These are phyloP conservation scores for Asparagopsis taxiformis DNA, from an alignment of 31 red algal genomes.

Conservation along the genomic window DNA sequence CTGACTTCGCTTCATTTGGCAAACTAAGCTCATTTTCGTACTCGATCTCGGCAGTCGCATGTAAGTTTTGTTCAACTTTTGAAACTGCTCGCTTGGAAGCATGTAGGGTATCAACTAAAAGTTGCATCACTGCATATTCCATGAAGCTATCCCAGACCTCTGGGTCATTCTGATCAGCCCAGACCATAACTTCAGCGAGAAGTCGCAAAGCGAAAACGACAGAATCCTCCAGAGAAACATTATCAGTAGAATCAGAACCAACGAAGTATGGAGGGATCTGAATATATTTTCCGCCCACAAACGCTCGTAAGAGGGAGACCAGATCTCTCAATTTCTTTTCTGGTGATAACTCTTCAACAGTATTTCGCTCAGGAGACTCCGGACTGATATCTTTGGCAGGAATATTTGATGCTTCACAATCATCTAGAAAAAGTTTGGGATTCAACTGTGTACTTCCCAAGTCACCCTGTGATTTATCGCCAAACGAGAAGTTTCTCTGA, in stretches of 20 bases:
- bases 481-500: neutral
- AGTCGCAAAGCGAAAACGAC: constrained; percentile 27
- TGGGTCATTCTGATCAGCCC: constrained; percentile 55
- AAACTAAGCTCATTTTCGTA: neutral
- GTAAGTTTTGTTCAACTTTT: neutral
- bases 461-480: neutral
- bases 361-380: neutral
- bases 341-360: neutral
- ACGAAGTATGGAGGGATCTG: neutral
- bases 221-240: constrained; percentile 3
- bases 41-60: neutral
- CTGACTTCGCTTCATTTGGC: neutral
- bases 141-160: constrained; percentile 63
- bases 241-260: neutral
- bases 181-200: constrained; percentile 68
- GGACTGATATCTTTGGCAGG: neutral
- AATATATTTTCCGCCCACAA: neutral
- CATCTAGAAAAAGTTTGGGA: neutral
- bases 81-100: neutral
- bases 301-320: neutral
- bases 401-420: neutral
- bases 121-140: constrained; percentile 42
- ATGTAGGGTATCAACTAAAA: constrained; percentile 37
- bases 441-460: neutral
- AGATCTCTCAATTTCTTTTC: neutral